Percentiles rank a stretch among this genome's conserved stretches.
phyloP scores from a whole-genome alignment of 768 basidiomycete genomes.

The Hortiboletus flavorubellus region DNA sequence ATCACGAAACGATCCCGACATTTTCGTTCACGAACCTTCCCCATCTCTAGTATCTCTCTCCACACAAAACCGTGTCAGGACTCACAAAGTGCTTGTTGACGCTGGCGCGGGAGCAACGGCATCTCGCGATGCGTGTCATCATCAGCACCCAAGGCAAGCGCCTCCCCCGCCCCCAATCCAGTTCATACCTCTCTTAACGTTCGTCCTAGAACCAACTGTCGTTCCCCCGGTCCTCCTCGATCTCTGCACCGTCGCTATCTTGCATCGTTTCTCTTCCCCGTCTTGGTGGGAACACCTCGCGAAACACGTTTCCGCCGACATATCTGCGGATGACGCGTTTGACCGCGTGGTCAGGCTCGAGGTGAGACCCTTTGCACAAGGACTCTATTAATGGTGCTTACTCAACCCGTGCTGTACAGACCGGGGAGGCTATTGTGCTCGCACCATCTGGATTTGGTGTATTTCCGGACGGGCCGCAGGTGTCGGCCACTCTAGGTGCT shows the following conservation, averaged over 20 bases:
- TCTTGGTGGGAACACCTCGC: conserved; percentile 71
- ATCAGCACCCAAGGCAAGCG: conserved; percentile 68
- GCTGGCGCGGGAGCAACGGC: conserved; percentile 66
- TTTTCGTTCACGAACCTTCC: not conserved
- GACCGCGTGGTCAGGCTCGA: conserved; percentile 62
- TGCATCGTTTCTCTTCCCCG: conserved; percentile 74
- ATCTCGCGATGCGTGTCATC: conserved; percentile 67
- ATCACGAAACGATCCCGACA: not conserved
- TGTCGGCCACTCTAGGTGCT: not conserved
- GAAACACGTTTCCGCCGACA: conserved; percentile 64
- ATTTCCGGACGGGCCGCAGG: conserved; percentile 27
- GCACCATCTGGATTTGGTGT: conserved; percentile 60
- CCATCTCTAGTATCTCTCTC: conserved; percentile 54
- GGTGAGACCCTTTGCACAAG: conserved; percentile 34
- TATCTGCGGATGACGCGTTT: conserved; percentile 57
- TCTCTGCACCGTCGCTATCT: conserved; percentile 59
- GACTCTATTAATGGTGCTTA: not conserved
- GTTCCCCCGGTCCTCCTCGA: conserved; percentile 66
- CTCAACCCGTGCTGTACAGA: conserved; percentile 37
- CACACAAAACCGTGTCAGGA: conserved; percentile 42
- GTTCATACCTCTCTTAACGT: not conserved
- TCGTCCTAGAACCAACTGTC: conserved; percentile 60
- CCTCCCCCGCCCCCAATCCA: not conserved
- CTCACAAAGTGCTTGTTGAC: conserved; percentile 57
- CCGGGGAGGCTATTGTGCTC: conserved; percentile 67